These are phyloP conservation scores for Lojkania enalia DNA, from an alignment of 2,329 filamentous ascomycete species.

Conservation along the genomic window DNA sequence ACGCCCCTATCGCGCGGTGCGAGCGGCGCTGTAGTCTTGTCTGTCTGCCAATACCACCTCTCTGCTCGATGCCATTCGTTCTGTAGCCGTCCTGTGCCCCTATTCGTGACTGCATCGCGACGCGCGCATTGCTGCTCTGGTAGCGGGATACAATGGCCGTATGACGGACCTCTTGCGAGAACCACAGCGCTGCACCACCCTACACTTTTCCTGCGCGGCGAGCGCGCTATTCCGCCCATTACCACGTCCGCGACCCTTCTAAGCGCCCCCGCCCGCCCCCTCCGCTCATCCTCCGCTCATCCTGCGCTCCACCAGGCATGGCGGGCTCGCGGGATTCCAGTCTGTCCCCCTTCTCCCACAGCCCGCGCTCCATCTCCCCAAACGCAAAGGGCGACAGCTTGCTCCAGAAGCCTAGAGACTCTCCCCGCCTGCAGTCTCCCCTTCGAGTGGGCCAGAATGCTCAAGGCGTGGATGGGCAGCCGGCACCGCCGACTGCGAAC, in stretches of 20 bases:
- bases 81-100: too few species aligned
- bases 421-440: slow-evolving; percentile 27
- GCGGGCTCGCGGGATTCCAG: slow-evolving; percentile 32
- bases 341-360: slow-evolving; percentile 29
- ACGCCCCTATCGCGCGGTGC: too few species aligned
- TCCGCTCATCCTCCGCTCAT: background rate
- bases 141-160: slow-evolving; percentile 18
- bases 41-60: too few species aligned
- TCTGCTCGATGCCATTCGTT: too few species aligned
- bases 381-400: slow-evolving; percentile 14
- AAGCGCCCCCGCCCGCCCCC: background rate
- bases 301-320: slow-evolving; percentile 19
- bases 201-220: slow-evolving; percentile 9
- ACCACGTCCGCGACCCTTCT: background rate
- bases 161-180: slow-evolving; percentile 13
- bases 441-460: slow-evolving; percentile 27
- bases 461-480: slow-evolving; percentile 8
- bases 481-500: slow-evolving; percentile 12
- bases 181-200: slow-evolving; percentile 15
- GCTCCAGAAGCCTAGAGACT: slow-evolving; percentile 21
- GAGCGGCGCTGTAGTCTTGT: too few species aligned
- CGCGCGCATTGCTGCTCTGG: too few species aligned
- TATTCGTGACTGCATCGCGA: too few species aligned
- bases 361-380: slow-evolving; percentile 28
- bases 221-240: background rate